Conservation (phyloP, 345 rosid genomes). For the Ceriops zippeliana region DNA sequence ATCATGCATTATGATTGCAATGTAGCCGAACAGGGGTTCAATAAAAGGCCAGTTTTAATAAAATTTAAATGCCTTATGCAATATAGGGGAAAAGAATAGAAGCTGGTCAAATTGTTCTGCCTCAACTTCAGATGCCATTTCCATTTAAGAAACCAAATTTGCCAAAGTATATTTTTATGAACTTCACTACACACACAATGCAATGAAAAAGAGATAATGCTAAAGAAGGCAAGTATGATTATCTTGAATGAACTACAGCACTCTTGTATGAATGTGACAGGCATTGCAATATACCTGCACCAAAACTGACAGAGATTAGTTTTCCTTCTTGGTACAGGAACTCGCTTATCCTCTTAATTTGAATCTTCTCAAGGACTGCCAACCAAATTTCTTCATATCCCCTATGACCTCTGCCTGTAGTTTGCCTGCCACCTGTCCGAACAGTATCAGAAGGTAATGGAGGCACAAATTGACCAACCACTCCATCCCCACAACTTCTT, state of each 20-base stretch:
- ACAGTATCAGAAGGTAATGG: constrained; percentile 18
- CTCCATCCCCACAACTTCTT: constrained; percentile 32
- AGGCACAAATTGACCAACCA: constrained; percentile 35
- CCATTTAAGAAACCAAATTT: not conserved
- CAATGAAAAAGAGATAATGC: not conserved
- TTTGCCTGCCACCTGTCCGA: constrained; percentile 25
- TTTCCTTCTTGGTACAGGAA: constrained; percentile 80
- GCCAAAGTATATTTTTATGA: not conserved
- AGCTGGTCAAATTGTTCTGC: too few species aligned
- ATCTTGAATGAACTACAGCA: not conserved
- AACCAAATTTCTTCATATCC: constrained; percentile 83
- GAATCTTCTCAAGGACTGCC: constrained; percentile 64
- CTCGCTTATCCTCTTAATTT: constrained; percentile 47
- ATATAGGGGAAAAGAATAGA: not conserved
- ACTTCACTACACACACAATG: not conserved
- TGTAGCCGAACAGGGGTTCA: too few species aligned
- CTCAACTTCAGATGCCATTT: not conserved
- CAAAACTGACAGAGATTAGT: constrained; percentile 74
- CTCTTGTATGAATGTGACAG: constrained; percentile 8
- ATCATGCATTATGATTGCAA: too few species aligned
- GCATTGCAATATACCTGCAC: constrained; percentile 57
- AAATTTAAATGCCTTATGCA: too few species aligned
- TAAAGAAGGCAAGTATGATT: not conserved
- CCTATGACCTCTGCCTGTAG: constrained; percentile 34
- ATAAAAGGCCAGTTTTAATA: too few species aligned